Evolutionary conservation across 2,329 filamentous ascomycete genomes (phyloP), one percentile per base, ranked within the genome.

Genomic region (Stemphylium vesicarium): DNA sequence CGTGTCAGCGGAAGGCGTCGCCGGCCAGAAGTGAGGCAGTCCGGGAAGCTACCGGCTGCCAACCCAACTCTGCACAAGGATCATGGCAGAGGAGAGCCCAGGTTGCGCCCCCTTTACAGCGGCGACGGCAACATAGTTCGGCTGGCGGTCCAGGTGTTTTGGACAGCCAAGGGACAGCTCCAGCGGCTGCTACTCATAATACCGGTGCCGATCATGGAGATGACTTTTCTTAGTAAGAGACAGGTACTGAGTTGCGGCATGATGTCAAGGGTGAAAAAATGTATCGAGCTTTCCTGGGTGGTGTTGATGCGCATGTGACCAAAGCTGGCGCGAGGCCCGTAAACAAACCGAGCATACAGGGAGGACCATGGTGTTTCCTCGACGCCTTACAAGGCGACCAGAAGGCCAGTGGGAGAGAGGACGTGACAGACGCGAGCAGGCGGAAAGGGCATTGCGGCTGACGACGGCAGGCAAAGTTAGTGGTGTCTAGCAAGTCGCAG

Each of bases 291-390:
- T 10, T 12, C 15, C 15, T 29, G 26, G n/a, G 20, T 20, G 20
- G 51, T 50, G 51, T 36, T 54, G 51, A 54, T 54, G 46, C 40
- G 40, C 31, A 33, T 47, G 51, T 43, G 51, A 44, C 45, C 51
- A 54, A 38, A 50, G 51, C 51, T 42, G 51, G 15, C 29, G 45
- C 38, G 39, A 35, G 29, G 22, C 10, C 42, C 36, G 42, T 35
- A 43, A 31, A 33, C 35, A 43, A 24, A 37, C 50, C 33, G 42
- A 47, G 26, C 40, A 44, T n/a, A 32, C 36, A 26, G 18, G 46
- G 15, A 44, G 32, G 18, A 31, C 31, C n/a, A 11, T 31, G 29
- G 12, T 35, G 43, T 16, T 13, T 29, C 26, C 33, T 16, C 42
- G 24, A 40, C 18, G 48, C 42, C 41, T 16, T n/a, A 32, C 36